These are phyloP conservation scores for Rhamnella rubrinervis DNA, from an alignment of 331 rosid genomes.

Conservation along the genomic window DNA sequence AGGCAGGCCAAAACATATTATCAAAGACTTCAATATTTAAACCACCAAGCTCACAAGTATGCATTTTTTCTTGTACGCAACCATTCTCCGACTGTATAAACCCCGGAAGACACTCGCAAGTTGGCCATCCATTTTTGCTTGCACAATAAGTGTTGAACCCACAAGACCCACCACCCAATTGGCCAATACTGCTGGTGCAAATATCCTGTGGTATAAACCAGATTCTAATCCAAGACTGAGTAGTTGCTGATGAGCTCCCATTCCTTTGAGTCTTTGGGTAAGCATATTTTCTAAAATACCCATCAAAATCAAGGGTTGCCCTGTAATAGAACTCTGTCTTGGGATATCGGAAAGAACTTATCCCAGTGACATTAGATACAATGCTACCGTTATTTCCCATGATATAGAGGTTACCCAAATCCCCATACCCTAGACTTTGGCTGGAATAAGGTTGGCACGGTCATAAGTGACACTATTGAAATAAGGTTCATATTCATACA, in stretches of 20 bases:
- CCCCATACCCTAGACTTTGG: constrained; percentile 30
- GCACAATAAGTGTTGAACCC: constrained; percentile 50
- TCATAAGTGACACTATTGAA: not conserved
- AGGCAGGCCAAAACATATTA: constrained; percentile 41
- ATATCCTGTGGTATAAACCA: constrained; percentile 36
- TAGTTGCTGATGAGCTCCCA: not conserved
- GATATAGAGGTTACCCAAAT: constrained; percentile 35
- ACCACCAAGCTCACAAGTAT: constrained; percentile 41
- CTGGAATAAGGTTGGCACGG: not conserved
- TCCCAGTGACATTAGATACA: not conserved
- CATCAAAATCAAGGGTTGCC: constrained; percentile 50
- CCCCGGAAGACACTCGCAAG: constrained; percentile 32
- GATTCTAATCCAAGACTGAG: constrained; percentile 30
- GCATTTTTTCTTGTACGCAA: constrained; percentile 43
- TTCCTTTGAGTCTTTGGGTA: constrained; percentile 27
- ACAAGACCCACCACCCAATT: constrained; percentile 21
- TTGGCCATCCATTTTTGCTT: constrained; percentile 25
- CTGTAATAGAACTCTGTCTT: constrained; percentile 28
- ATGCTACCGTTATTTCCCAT: constrained; percentile 19
- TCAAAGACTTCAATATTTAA: constrained; percentile 6
- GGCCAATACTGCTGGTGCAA: accelerated
- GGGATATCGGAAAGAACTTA: not conserved
- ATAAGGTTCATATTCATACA: constrained; percentile 19
- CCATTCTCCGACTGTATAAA: constrained; percentile 28
- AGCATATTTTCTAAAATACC: constrained; percentile 31